phyloP scores from a whole-genome alignment of 805 yeast genomes.

The Candida nonsorbophila region DNA sequence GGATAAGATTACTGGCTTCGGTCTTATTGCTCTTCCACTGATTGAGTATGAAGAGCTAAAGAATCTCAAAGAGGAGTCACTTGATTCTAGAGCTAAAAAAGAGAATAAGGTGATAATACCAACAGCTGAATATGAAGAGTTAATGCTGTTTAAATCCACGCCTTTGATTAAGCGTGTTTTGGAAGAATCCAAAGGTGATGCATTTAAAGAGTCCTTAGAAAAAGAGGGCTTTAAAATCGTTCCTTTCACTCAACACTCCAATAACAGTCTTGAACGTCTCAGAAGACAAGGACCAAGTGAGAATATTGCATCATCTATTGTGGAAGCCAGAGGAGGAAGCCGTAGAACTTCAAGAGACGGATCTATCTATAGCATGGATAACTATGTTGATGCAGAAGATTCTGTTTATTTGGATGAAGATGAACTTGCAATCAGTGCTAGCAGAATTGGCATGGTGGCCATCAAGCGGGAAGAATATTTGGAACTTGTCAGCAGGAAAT shows the following conservation, averaged over 20 bases:
- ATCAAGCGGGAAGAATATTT: conserved; percentile 14
- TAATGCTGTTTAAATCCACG: no score
- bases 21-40: conserved; percentile 23
- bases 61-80: conserved; percentile 7
- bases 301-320: conserved; percentile 7
- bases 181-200: no score
- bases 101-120: conserved; percentile 9
- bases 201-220: no score
- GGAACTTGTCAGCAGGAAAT: conserved; percentile 8
- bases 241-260: no score
- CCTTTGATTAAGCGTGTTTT: no score
- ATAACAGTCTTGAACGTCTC: no score
- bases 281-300: conserved; percentile 6
- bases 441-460: conserved; percentile 19
- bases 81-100: conserved; percentile 12
- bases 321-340: conserved; percentile 6
- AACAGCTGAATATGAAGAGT: conserved; percentile 4
- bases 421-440: conserved; percentile 21
- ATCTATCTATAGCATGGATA: conserved; percentile 8
- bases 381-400: conserved; percentile 23
- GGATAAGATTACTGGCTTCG: conserved; percentile 23
- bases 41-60: conserved; percentile 25
- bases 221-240: no score
- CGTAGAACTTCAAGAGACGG: conserved; percentile 10
- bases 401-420: conserved; percentile 21